These are phyloP conservation scores for Ceratocystis papillata DNA, from an alignment of 2,329 filamentous ascomycete species.

Conservation along the genomic window DNA sequence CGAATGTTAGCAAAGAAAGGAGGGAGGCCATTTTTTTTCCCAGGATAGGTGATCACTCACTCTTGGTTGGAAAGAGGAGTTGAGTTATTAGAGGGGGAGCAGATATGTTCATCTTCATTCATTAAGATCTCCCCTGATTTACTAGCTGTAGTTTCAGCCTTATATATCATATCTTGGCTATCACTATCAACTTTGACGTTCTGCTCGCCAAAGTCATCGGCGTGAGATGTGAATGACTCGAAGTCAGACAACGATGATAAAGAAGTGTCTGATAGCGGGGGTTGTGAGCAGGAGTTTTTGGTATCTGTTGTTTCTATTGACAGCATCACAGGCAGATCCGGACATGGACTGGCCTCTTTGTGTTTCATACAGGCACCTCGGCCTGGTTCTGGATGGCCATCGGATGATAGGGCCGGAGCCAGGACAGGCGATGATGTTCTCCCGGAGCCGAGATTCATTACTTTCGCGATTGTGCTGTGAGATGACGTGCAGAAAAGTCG, in stretches of 20 bases:
- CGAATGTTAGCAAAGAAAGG: not conserved
- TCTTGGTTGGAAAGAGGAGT: not conserved
- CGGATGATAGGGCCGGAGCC: not conserved
- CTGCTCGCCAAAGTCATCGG: not conserved
- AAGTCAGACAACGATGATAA: slow-evolving; percentile 19
- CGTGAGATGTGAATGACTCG: slow-evolving; percentile 16
- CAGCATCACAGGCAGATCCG: slow-evolving; percentile 7
- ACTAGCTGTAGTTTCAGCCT: not conserved
- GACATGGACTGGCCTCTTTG: not conserved
- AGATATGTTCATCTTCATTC: not conserved
- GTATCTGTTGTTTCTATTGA: not conserved
- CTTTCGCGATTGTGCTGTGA: not conserved
- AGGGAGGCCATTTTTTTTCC: not conserved
- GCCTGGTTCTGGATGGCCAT: not conserved
- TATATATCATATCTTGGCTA: not conserved
- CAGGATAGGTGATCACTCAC: not conserved
- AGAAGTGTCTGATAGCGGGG: slow-evolving; percentile 17
- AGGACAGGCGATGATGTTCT: not conserved
- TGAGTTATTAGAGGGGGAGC: not conserved
- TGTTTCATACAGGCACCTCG: not conserved
- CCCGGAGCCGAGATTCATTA: slow-evolving; percentile 14
- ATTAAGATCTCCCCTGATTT: no score
- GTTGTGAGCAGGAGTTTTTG: not conserved
- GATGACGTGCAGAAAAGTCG: not conserved
- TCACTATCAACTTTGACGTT: not conserved